phyloP scores from a whole-genome alignment of 1,139 yeast genomes.

The Yamadazyma aaseri region DNA sequence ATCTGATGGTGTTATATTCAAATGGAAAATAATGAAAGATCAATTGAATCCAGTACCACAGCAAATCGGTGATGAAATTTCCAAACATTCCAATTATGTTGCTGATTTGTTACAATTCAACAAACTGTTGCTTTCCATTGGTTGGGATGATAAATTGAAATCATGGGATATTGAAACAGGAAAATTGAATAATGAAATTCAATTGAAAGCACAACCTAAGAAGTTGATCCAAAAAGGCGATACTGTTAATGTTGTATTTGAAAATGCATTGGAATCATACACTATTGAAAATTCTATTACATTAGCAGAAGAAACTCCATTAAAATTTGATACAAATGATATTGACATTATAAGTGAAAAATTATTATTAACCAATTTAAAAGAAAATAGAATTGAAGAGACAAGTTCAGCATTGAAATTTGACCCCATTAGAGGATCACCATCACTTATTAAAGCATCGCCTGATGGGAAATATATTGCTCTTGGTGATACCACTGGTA shows the following conservation, averaged over 20 bases:
- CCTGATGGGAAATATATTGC: constrained; percentile 72
- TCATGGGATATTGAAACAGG: constrained; percentile 33
- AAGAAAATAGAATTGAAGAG: constrained; percentile 31
- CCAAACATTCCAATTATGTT: constrained; percentile 57
- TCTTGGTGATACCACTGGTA: constrained; percentile 85
- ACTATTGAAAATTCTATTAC: constrained; percentile 1
- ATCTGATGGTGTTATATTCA: constrained; percentile 71
- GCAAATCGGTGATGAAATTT: constrained; percentile 21
- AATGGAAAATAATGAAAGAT: constrained; percentile 51
- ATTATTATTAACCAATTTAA: constrained; percentile 52
- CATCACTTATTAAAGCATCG: constrained; percentile 65
- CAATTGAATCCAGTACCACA: constrained; percentile 31
- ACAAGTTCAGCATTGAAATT: constrained; percentile 21
- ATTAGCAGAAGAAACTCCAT: constrained; percentile 18
- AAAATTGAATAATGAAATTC: constrained; percentile 23
- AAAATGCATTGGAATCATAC: constrained; percentile 40
- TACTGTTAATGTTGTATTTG: constrained; percentile 47
- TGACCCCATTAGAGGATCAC: constrained; percentile 46
- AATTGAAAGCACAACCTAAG: constrained; percentile 64
- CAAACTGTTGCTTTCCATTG: constrained; percentile 50
- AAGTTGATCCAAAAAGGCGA: constrained; percentile 36
- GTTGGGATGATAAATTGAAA: constrained; percentile 88
- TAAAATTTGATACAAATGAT: constrained; percentile 41
- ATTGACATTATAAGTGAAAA: constrained; percentile 29
- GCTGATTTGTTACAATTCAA: constrained; percentile 38